A percentile compares a stretch with the other conserved stretches of the same genome.
phyloP scores from a whole-genome alignment of 306 rosid species.

The Rosa multiflora region DNA sequence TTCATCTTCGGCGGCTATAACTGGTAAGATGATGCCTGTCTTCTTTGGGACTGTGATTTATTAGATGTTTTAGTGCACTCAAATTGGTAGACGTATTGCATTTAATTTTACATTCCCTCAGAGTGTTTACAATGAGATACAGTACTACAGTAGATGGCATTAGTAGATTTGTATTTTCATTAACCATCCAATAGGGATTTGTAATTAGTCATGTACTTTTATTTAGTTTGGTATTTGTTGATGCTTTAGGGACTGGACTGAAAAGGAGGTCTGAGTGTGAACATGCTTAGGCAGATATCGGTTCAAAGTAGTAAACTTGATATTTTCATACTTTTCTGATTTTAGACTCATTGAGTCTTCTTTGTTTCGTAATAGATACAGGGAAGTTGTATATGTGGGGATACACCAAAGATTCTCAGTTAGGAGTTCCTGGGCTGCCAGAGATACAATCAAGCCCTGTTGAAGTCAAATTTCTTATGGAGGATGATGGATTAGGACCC shows the following conservation, averaged over 20 bases:
- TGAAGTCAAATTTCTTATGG: slow-evolving; percentile 74
- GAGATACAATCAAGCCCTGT: slow-evolving; percentile 59
- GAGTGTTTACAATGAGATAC: background rate
- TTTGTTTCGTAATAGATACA: slow-evolving; percentile 48
- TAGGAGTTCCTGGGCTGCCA: slow-evolving; percentile 95
- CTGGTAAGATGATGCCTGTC: slow-evolving; percentile 44
- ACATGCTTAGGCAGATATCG: background rate
- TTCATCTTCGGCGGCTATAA: slow-evolving; percentile 83
- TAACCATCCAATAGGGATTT: background rate
- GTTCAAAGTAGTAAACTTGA: background rate
- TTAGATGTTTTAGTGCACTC: slow-evolving; percentile 4
- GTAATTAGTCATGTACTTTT: background rate
- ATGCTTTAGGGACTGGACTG: background rate
- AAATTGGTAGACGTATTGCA: background rate
- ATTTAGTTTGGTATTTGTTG: slow-evolving; percentile 2
- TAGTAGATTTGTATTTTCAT: background rate
- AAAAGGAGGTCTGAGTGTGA: background rate
- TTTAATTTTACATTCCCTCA: background rate
- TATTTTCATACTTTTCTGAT: background rate
- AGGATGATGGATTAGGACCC: slow-evolving; percentile 77
- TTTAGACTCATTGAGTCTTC: slow-evolving; percentile 9
- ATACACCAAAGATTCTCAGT: slow-evolving; percentile 70
- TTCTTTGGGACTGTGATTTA: slow-evolving; percentile 3
- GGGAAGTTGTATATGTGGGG: slow-evolving; percentile 94
- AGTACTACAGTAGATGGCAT: background rate